Percentiles rank a stretch among this genome's conserved stretches.
These are phyloP conservation scores for Candida saitoana DNA, from an alignment of 805 yeast genomes.

Conservation along the genomic window DNA sequence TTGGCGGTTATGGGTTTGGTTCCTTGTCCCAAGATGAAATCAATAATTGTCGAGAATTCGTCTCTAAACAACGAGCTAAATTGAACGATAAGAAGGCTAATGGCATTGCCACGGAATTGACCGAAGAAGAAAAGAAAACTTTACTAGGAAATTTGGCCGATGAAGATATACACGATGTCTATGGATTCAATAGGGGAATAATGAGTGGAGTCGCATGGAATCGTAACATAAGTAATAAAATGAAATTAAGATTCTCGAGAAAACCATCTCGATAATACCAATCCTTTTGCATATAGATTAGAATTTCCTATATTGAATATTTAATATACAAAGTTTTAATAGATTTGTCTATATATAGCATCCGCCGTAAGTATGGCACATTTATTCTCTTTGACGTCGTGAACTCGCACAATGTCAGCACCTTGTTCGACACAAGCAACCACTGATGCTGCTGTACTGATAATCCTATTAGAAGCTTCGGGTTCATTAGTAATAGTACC, in stretches of 20 bases:
- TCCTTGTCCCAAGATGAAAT: slow-evolving; percentile 81
- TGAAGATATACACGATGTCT: slow-evolving; percentile 39
- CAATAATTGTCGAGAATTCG: slow-evolving; percentile 71
- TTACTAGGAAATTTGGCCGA: slow-evolving; percentile 18
- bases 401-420: slow-evolving; percentile 82
- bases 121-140: slow-evolving; percentile 35
- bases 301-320: too few species aligned
- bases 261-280: slow-evolving; percentile 9
- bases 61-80: slow-evolving; percentile 55
- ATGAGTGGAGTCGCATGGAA: slow-evolving; percentile 64
- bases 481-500: slow-evolving; percentile 64
- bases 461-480: slow-evolving; percentile 56
- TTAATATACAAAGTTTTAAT: not conserved
- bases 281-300: too few species aligned
- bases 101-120: slow-evolving; percentile 30
- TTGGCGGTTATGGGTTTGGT: slow-evolving; percentile 61
- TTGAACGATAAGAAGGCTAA: slow-evolving; percentile 24
- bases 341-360: slow-evolving; percentile 52
- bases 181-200: slow-evolving; percentile 40
- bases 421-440: slow-evolving; percentile 70
- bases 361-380: slow-evolving; percentile 58
- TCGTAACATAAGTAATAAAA: slow-evolving; percentile 51
- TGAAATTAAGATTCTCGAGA: slow-evolving; percentile 36
- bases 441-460: slow-evolving; percentile 74
- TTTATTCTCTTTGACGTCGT: slow-evolving; percentile 61